phyloP scores from a whole-genome alignment of 1,139 yeast species.

The Saccharomyces pastorianus region DNA sequence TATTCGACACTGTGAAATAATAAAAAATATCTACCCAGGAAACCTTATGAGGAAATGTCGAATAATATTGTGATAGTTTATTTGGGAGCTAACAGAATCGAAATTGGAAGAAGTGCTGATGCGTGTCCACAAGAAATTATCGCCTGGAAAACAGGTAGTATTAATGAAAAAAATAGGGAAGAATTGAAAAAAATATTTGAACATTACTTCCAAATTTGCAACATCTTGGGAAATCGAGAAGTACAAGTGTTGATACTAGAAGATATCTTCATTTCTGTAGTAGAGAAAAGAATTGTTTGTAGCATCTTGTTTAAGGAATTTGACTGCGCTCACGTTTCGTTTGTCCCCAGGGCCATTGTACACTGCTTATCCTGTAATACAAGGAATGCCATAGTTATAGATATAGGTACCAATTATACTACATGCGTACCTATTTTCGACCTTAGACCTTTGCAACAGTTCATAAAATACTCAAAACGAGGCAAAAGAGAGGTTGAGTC shows the following conservation, averaged over 20 bases:
- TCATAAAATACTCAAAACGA: slow-evolving; percentile 1
- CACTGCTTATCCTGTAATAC: slow-evolving; percentile 2
- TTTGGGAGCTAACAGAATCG: neutral
- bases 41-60: neutral
- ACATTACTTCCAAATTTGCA: neutral
- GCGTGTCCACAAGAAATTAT: neutral
- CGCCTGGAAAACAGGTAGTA: neutral
- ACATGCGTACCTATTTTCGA: slow-evolving; percentile 2
- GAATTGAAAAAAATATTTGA: neutral
- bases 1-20: neutral
- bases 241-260: neutral
- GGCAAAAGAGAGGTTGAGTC: neutral
- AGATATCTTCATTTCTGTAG: slow-evolving; percentile 1
- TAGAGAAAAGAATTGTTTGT: neutral
- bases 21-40: neutral
- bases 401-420: neutral
- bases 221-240: neutral
- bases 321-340: neutral
- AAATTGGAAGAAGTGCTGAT: neutral
- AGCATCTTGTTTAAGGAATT: neutral
- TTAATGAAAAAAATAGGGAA: neutral
- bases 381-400: slow-evolving; percentile 1
- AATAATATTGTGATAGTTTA: neutral
- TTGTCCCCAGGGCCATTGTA: slow-evolving; percentile 2
- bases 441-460: neutral